phyloP scores from a whole-genome alignment of 495 filamentous ascomycete genomes.

The Oleoguttula mirabilis region DNA sequence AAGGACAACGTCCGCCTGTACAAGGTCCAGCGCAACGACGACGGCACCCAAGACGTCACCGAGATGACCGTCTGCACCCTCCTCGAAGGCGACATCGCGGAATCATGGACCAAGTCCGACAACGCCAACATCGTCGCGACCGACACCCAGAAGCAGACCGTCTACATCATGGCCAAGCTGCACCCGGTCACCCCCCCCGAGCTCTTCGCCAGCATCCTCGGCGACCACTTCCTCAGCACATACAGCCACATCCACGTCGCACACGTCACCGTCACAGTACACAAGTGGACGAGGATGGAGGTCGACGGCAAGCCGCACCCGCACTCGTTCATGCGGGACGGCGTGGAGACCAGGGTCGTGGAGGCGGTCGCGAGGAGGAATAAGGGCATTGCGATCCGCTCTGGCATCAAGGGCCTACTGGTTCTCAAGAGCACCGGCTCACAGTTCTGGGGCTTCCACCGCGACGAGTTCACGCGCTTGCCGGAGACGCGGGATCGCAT shows the following conservation, averaged over 20 bases:
- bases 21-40: slow-evolving; percentile 78
- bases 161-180: slow-evolving; percentile 89
- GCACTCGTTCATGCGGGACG: slow-evolving; percentile 89
- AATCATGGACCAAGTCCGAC: slow-evolving; percentile 87
- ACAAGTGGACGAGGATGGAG: slow-evolving; percentile 84
- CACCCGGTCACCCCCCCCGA: slow-evolving; percentile 88
- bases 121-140: slow-evolving; percentile 94
- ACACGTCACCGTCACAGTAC: slow-evolving; percentile 65
- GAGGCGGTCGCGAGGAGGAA: slow-evolving; percentile 39
- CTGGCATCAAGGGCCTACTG: slow-evolving; percentile 62
- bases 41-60: slow-evolving; percentile 61
- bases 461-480: slow-evolving; percentile 85
- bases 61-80: slow-evolving; percentile 92
- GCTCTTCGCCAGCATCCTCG: slow-evolving; percentile 74
- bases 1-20: slow-evolving; percentile 92
- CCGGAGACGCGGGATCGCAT: slow-evolving; percentile 89
- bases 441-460: slow-evolving; percentile 85
- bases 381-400: slow-evolving; percentile 33
- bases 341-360: slow-evolving; percentile 72
- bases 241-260: slow-evolving; percentile 80
- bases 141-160: slow-evolving; percentile 96
- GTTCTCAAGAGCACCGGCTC: slow-evolving; percentile 97
- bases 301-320: slow-evolving; percentile 85
- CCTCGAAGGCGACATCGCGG: slow-evolving; percentile 81
- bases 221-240: slow-evolving; percentile 72